A percentile compares a stretch with the other conserved stretches of the same genome.
phyloP scores from a whole-genome alignment of 2,329 filamentous ascomycete species.

The Mollisia scopiformis region DNA sequence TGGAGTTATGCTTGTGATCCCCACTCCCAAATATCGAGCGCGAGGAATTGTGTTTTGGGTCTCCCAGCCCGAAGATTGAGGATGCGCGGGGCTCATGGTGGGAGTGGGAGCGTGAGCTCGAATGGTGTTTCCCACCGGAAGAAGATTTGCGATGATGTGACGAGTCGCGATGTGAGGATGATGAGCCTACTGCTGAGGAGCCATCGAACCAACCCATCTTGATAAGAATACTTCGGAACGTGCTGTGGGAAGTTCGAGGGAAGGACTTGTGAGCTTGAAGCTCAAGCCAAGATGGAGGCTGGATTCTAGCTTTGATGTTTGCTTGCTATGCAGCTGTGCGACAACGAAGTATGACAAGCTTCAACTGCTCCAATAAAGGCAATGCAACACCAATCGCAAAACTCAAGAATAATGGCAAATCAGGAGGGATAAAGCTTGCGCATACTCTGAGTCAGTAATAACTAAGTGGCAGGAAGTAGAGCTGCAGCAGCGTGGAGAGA shows the following conservation, averaged over 20 bases:
- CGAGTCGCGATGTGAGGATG: too few species aligned
- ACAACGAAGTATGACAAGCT: neutral
- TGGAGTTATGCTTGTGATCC: conserved; percentile 43
- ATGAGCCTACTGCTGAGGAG: conserved; percentile 35
- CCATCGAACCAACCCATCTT: conserved; percentile 51
- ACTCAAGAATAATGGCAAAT: neutral
- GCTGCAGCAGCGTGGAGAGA: neutral
- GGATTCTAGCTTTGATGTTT: neutral
- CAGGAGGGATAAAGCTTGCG: neutral
- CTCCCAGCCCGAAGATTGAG: conserved; percentile 21
- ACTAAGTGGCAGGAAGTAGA: neutral
- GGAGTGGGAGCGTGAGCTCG: conserved; percentile 14
- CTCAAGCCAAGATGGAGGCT: neutral
- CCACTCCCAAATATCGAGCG: conserved; percentile 49
- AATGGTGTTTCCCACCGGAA: conserved; percentile 17
- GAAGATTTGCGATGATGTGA: conserved; percentile 28
- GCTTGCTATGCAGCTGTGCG: neutral
- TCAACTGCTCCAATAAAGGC: neutral
- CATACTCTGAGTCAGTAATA: neutral
- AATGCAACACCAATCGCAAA: neutral
- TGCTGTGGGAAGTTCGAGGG: neutral
- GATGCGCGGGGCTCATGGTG: conserved; percentile 14
- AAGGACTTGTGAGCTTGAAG: neutral
- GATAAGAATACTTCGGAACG: neutral
- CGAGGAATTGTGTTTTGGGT: conserved; percentile 33